A percentile compares a stretch with the other conserved stretches of the same genome.
Conservation (phyloP, 495 filamentous ascomycete genomes). For the Penicillium pulvis region DNA sequence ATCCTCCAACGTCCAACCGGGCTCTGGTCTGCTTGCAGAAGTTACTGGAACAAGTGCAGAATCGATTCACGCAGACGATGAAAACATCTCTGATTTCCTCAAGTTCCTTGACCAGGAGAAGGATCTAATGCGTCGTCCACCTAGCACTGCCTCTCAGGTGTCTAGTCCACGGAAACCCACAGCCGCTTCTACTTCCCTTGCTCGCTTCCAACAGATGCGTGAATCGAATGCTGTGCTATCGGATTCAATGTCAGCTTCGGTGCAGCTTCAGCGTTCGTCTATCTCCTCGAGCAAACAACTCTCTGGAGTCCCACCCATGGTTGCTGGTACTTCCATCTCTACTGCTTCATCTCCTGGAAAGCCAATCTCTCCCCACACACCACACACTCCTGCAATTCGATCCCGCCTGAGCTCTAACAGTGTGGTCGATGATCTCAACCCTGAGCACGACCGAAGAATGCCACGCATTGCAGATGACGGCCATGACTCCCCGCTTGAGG, state of each 20-base stretch:
- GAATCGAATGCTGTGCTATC: constrained; percentile 84
- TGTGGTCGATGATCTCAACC: constrained; percentile 69
- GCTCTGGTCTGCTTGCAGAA: constrained; percentile 80
- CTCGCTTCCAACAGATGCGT: constrained; percentile 78
- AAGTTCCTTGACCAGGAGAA: constrained; percentile 82
- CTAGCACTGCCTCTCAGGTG: constrained; percentile 55
- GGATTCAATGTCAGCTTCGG: constrained; percentile 84
- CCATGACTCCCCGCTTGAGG: constrained; percentile 40
- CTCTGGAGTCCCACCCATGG: constrained; percentile 80
- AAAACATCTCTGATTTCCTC: constrained; percentile 89
- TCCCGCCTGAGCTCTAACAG: constrained; percentile 89
- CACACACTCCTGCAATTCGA: constrained; percentile 89
- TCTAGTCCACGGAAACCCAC: constrained; percentile 61
- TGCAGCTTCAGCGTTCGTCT: constrained; percentile 79
- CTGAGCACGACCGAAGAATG: constrained; percentile 27
- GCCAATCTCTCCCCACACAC: constrained; percentile 78
- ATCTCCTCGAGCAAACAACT: constrained; percentile 83
- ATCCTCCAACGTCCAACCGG: constrained; percentile 81
- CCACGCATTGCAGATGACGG: constrained; percentile 38
- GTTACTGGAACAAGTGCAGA: constrained; percentile 72
- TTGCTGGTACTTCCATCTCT: constrained; percentile 78
- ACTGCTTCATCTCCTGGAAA: constrained; percentile 88
- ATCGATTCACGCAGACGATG: constrained; percentile 82
- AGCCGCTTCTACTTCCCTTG: constrained; percentile 61
- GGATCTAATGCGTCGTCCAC: constrained; percentile 67